phyloP scores from a whole-genome alignment of 495 filamentous ascomycete species.

The Penicillium atrosanguineum region DNA sequence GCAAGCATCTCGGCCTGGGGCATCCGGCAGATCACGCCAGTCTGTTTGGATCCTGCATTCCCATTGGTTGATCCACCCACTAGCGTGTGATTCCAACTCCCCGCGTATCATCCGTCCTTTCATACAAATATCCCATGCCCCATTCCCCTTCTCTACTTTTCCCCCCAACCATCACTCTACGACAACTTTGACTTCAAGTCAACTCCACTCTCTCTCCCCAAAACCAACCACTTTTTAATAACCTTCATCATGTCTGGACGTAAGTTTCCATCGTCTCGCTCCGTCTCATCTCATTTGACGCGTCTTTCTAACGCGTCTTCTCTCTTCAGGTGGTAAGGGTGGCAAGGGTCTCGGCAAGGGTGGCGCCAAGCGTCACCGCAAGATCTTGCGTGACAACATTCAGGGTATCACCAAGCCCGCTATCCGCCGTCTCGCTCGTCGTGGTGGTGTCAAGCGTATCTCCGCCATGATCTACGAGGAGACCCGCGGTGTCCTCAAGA shows the following conservation, averaged over 20 bases:
- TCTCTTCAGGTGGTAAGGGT: conserved; percentile 78
- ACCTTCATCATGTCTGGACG: conserved; percentile 66
- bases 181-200: conserved; percentile 15
- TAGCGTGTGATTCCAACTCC: conserved; percentile 45
- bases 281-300: conserved; percentile 15
- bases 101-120: conserved; percentile 25
- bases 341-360: conserved; percentile 99
- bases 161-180: conserved; percentile 44
- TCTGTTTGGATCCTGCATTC: conserved; percentile 25
- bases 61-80: conserved; percentile 41
- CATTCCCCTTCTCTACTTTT: conserved; percentile 32
- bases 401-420: conserved; percentile 99
- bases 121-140: conserved; percentile 50
- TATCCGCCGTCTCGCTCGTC: conserved; percentile 98
- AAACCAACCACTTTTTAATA: conserved; percentile 23
- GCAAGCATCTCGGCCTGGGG: conserved; percentile 26
- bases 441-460: conserved; percentile 99
- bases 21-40: conserved; percentile 32
- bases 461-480: conserved; percentile 98
- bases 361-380: conserved; percentile 84
- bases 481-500: conserved; percentile 99
- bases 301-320: conserved; percentile 36
- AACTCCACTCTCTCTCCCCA: conserved; percentile 32
- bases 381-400: conserved; percentile 99
- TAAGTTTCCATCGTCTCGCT: conserved; percentile 43